Base-by-base conservation (phyloP, 2,329 filamentous ascomycete species). In the Botrytis fragariae region DNA sequence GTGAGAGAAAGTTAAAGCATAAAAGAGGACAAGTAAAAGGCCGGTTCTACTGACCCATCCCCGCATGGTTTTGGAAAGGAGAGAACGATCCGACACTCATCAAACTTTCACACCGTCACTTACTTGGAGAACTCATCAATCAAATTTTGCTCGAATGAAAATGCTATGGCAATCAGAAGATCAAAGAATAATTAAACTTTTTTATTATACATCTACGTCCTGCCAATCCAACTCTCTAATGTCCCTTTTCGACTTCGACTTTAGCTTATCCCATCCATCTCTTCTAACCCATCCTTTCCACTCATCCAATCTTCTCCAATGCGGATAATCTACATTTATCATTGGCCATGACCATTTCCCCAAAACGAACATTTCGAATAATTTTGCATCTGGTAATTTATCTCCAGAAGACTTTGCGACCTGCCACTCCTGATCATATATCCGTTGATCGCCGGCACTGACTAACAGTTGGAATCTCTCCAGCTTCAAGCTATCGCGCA, bases 391-490 rank as follows among this genome's bases (percentile, higher is more conserved):
- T 8, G 51, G 9, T 48, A 72, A 18, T 18, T 6, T 44, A 37
- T n/a, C 7, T 6, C 1, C 20, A 20, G 32, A 2, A 18, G 29
- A 29, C 1, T 32, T 5, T 10, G 61, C 9, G 3, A 8, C 10
- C 35, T 51, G 37, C 71, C 71, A 72, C 14, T 69, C 29, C 16
- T 48, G 62, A 51, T 68, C 32, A 37, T 68, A 72, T 39, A 69
- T 72, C 3, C 18, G 32, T 25, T 48, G 35, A 71, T 73, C 72
- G 14, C 20, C 37, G 18, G 57, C 48, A 48, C 64, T 65, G 45
- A 73, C 51, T 29, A 72, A 35, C 18, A 73, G 48, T 51, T 73
- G 68, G 14, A 73, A 73, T 61, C 54, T 73, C 51, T 73, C 22
- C 18, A 72, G n/a, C 20, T 51, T 65, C 18, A 73, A 42, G 2